Evolutionary conservation across 306 rosid genomes (phyloP).

Genomic region (Vigna nakashimae): DNA sequence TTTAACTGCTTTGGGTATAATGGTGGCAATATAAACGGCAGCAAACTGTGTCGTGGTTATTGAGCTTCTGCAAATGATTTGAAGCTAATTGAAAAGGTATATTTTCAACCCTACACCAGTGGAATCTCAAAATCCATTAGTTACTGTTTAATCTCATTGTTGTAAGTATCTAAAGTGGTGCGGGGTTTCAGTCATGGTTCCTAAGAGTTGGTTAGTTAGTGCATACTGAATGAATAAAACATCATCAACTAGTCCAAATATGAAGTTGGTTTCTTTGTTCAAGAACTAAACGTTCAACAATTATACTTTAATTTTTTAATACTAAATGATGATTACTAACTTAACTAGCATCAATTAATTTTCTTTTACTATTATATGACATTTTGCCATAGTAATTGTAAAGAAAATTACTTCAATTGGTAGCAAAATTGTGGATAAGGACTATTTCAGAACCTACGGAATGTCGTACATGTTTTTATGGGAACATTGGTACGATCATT

Average conservation of each 20-base stretch:
- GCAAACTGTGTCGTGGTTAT: background rate
- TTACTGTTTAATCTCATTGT: background rate
- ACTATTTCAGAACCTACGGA: too few relatives aligned
- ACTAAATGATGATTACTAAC: background rate
- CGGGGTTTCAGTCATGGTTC: background rate
- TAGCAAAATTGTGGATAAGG: too few relatives aligned
- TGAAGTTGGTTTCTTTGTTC: background rate
- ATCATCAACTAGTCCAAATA: background rate
- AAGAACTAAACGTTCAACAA: background rate
- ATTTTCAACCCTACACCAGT: background rate
- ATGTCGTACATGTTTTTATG: background rate
- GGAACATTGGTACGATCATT: background rate
- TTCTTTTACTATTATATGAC: background rate
- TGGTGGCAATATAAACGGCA: constrained; percentile 16
- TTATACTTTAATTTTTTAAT: background rate
- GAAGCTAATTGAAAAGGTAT: background rate
- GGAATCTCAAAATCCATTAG: background rate
- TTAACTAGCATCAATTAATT: background rate
- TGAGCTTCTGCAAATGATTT: constrained; percentile 27
- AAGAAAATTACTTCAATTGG: background rate
- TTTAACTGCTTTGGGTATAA: constrained; percentile 15
- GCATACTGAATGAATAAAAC: background rate
- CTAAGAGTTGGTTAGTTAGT: background rate
- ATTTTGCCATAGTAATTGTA: background rate
- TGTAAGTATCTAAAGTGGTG: background rate